phyloP scores from a whole-genome alignment of 2,329 filamentous ascomycete species.

The Diaporthe citriasiana region DNA sequence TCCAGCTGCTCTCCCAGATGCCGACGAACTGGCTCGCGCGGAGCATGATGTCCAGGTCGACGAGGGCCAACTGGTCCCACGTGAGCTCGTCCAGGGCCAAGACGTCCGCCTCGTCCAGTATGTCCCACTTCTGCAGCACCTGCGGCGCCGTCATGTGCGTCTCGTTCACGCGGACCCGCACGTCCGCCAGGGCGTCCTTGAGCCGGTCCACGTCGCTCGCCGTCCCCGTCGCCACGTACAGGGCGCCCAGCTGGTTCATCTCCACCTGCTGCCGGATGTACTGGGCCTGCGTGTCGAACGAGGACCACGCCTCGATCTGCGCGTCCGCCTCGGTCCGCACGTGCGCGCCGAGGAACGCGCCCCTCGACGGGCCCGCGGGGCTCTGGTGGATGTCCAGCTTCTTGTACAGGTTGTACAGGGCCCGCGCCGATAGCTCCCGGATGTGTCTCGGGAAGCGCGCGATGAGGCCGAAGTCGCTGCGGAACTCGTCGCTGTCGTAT shows the following conservation, averaged over 20 bases:
- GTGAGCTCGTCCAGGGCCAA: conserved; percentile 39
- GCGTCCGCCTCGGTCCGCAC: conserved; percentile 39
- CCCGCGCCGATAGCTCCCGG: conserved; percentile 39
- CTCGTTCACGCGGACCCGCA: conserved; percentile 32
- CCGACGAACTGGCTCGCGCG: conserved; percentile 41
- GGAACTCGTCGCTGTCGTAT: conserved; percentile 37
- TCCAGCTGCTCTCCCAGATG: conserved; percentile 43
- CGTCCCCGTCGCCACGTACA: conserved; percentile 42
- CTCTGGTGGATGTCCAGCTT: conserved; percentile 29
- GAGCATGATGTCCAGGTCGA: conserved; percentile 42
- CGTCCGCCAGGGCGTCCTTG: neutral
- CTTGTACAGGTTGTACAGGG: conserved; percentile 37
- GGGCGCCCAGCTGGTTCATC: conserved; percentile 32
- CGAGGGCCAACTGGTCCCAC: conserved; percentile 42
- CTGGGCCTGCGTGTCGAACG: conserved; percentile 30
- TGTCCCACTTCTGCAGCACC: conserved; percentile 42
- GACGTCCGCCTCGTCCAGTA: conserved; percentile 38
- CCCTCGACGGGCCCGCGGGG: conserved; percentile 26
- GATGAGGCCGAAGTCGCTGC: conserved; percentile 36
- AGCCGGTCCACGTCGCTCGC: conserved; percentile 39
- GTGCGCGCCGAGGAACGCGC: conserved; percentile 39
- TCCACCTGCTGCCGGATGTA: conserved; percentile 33
- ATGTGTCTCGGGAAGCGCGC: conserved; percentile 33
- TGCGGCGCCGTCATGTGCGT: conserved; percentile 12
- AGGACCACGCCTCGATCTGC: conserved; percentile 37